Evolutionary conservation across 108 stramenopile genomes (phyloP), one percentile per base, ranked within the genome.

Genomic region (Epipyxis sp.): DNA sequence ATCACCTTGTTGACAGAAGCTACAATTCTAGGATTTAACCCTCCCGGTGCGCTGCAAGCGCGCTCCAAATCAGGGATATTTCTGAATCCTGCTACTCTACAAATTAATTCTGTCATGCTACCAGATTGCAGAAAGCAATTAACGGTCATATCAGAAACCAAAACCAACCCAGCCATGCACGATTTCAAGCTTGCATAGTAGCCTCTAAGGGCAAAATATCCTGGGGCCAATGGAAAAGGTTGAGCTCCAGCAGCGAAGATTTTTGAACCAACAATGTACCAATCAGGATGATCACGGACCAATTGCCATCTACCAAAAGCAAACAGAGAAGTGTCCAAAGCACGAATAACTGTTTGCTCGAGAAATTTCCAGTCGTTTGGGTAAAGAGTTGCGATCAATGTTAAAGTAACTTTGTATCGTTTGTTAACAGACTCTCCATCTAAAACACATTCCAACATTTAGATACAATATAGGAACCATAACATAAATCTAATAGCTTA

Each of bases 251-350:
- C 20, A 20, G 71, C 3, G 34, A 74, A 74, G 44, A 46, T 10
- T 42, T 74, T 74, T 34, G 3, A 29, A 3, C 71, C 71, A 37
- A 74, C 71, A 6, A 74, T 6, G 34, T 27, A 35, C 71, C 71
- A 74, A 34, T 27, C 46, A 42, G 71, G 71, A 27, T 13, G 6
- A 35, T 6, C 34, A n/a, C 3, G 27, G 6, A 6, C 6, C 50
- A 42, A 6, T 32, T 34, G n/a, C 6, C 10, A 13, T 39, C 71
- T 37, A 3, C 10, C 32, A 37, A 74, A 74, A 10, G 71, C 37
- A 37, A 39, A n/a, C 71, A 74, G 43, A 37, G n/a, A 6, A 30
- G 35, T 54, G 6, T 74, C 71, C 41, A 74, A 42, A 27, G 71
- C 13, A 32, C 32, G 71, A 16, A 74, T 13, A 27, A 39, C 10